Evolutionary conservation across 1,139 yeast genomes (phyloP), one percentile per base, ranked within the genome.

Genomic region (Hemisphaericaspora subhashii): DNA sequence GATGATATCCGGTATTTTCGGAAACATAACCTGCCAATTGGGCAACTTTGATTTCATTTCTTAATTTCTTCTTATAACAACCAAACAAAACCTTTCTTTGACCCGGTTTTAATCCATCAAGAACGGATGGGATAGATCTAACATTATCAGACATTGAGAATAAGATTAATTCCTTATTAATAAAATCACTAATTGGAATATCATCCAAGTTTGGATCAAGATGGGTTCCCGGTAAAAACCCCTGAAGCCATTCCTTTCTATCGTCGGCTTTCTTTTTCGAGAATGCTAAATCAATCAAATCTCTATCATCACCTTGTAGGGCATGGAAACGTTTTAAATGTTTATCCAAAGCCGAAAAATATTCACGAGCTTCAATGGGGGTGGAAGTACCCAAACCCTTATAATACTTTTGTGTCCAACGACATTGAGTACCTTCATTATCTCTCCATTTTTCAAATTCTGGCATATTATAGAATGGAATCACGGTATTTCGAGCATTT

Each of bases 321-420:
- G 90, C 78, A 59, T 88, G 92, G 60, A 94, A 94, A 14, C 77
- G 76, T 57, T 92, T 94, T 66, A 88, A 72, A 64, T 94, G 99
- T 49, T 73, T 81, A 52, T 86, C 96, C 33, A 94, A 71, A 46
- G 86, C 87, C 24, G 89, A 73, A 61, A 94, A 94, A 57, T 94
- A 94, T 57, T 87, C 95, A 51, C 95, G 80, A 44, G 88, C 89
- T 65, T 92, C 99, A 26, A 68, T 71, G 9, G 79, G 76, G 1
- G 82, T 75, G 1, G 98, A 90, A 7, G 98, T 89, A 79, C 98
- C 99, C 73, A 94, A 77, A 78, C 99, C 99, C 74, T 94, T 94
- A 68, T 87, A 92, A 68, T 94, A 94, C 74, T 94, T 94, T 52
- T 87, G 95, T 37, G 84, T 79, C 95, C 97, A 94, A 20, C 90